Percentiles rank a stretch among this genome's conserved stretches.
Conservation (phyloP, 352 stramenopile genomes). For the Pythium plurisporium region DNA sequence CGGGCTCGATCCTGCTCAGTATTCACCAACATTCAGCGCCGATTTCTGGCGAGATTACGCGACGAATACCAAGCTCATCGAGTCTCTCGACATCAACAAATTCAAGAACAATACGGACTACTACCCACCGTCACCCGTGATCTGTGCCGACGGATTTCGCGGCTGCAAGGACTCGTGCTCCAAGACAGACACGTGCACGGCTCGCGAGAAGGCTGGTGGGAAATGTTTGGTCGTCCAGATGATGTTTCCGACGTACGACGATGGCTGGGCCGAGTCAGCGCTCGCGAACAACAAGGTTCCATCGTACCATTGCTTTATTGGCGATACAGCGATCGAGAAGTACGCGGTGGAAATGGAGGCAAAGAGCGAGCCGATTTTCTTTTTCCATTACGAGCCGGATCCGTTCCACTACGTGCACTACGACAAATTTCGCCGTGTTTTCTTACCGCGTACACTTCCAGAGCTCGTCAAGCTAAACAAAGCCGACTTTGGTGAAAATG, state of each 20-base stretch:
- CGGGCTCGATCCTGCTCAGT: constrained; percentile 14
- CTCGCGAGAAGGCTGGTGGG: constrained; percentile 21
- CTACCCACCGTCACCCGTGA: constrained; percentile 24
- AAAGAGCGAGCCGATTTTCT: constrained; percentile 23
- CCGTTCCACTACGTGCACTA: constrained; percentile 31
- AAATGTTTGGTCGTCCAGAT: constrained; percentile 36
- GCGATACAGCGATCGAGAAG: constrained; percentile 5
- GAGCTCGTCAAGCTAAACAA: constrained; percentile 17
- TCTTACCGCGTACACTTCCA: constrained; percentile 28
- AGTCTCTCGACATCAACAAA: neutral
- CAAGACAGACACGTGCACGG: constrained; percentile 34
- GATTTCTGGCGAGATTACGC: constrained; percentile 46
- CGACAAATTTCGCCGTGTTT: constrained; percentile 34
- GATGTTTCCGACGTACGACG: constrained; percentile 34
- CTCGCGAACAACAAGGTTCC: constrained; percentile 39
- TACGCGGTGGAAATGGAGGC: constrained; percentile 21
- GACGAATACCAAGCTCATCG: constrained; percentile 31
- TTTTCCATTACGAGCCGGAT: constrained; percentile 56
- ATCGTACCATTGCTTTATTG: constrained; percentile 44
- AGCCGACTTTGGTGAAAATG: constrained; percentile 35
- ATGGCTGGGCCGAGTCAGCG: constrained; percentile 27
- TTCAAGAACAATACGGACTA: constrained; percentile 29
- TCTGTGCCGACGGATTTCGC: constrained; percentile 25
- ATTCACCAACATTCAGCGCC: constrained; percentile 18
- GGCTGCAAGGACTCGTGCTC: constrained; percentile 41